phyloP scores from a whole-genome alignment of 208 protist genomes.

The Trypanosoma congolense region DNA sequence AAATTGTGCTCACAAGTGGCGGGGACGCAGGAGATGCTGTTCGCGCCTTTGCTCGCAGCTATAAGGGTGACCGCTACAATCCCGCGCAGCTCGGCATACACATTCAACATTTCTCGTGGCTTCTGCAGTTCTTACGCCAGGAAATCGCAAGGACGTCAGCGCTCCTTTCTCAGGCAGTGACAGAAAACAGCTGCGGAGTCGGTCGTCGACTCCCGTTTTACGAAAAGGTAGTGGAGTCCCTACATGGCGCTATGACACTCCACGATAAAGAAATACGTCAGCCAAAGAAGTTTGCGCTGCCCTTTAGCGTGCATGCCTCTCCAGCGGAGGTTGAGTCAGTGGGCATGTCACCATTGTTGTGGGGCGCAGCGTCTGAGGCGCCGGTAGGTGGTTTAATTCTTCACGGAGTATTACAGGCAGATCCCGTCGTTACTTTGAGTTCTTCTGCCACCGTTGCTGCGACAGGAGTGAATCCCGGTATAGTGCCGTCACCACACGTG shows the following conservation, averaged over 20 bases:
- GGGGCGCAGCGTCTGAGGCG: constrained; percentile 8
- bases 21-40: constrained; percentile 63
- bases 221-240: constrained; percentile 5
- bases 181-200: neutral
- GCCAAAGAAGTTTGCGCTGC: neutral
- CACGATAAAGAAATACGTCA: neutral
- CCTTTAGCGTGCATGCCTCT: constrained; percentile 24
- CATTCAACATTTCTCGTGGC: constrained; percentile 57
- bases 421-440: too few species aligned
- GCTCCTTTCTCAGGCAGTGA: constrained; percentile 6
- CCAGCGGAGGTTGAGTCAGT: constrained; percentile 15
- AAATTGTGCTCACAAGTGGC: constrained; percentile 35
- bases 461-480: neutral
- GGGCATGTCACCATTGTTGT: constrained; percentile 16
- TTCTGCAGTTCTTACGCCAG: constrained; percentile 45
- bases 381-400: constrained; percentile 15
- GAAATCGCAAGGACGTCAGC: constrained; percentile 13
- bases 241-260: neutral
- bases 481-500: neutral
- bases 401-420: constrained; percentile 5
- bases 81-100: constrained; percentile 66
- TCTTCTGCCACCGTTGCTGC: neutral
- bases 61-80: constrained; percentile 24
- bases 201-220: constrained; percentile 31
- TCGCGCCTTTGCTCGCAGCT: constrained; percentile 49